These are phyloP conservation scores for Pleomassaria siparia DNA, from an alignment of 2,329 filamentous ascomycete genomes.

Conservation along the genomic window DNA sequence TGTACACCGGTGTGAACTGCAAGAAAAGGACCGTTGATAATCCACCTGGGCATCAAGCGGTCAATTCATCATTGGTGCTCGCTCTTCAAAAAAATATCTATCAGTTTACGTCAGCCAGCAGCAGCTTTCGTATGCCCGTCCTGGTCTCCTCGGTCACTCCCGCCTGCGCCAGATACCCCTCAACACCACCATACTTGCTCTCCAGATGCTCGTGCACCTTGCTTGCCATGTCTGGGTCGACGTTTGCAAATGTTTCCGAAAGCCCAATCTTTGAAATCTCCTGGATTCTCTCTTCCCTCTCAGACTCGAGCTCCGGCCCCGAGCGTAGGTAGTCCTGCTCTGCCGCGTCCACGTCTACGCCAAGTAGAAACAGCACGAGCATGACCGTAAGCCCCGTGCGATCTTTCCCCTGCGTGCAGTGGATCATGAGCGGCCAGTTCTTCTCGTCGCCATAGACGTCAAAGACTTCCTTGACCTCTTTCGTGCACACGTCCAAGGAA, in stretches of 20 bases:
- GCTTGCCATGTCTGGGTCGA: slow-evolving; percentile 64
- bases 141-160: slow-evolving; percentile 50
- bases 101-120: slow-evolving; percentile 29
- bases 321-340: slow-evolving; percentile 72
- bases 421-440: slow-evolving; percentile 68
- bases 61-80: no score
- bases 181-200: slow-evolving; percentile 65
- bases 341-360: slow-evolving; percentile 61
- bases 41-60: no score
- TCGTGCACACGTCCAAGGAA: slow-evolving; percentile 67
- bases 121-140: slow-evolving; percentile 34
- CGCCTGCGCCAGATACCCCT: slow-evolving; percentile 64
- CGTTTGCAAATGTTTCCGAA: slow-evolving; percentile 66
- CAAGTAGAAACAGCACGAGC: slow-evolving; percentile 66
- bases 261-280: slow-evolving; percentile 74
- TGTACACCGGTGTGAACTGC: no score
- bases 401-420: slow-evolving; percentile 91
- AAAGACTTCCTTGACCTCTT: slow-evolving; percentile 61
- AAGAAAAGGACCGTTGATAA: no score
- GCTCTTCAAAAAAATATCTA: no score
- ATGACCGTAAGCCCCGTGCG: slow-evolving; percentile 73
- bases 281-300: slow-evolving; percentile 64
- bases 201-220: slow-evolving; percentile 61
- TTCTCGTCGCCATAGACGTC: slow-evolving; percentile 50
- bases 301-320: slow-evolving; percentile 59